Evolutionary conservation across 495 filamentous ascomycete species (phyloP), one percentile per base, ranked within the genome.

Genomic region (Apiosordaria backusii): DNA sequence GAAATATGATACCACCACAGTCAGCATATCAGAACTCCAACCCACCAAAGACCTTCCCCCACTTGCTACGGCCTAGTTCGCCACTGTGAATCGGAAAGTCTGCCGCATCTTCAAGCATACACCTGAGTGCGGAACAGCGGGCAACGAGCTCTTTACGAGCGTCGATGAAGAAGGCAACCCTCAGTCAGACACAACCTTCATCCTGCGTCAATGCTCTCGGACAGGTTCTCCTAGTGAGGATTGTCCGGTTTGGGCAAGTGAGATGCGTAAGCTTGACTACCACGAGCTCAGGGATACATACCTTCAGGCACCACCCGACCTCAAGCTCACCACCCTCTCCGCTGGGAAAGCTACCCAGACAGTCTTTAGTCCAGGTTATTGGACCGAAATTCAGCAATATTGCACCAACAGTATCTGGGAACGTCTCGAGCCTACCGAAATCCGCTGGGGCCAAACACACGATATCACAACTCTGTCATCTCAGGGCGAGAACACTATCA

Each of bases 41-140:
- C 9, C 35, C 35, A 18, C 6, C n/a, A n/a, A 45, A 45, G 35
- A 15, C 10, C 35, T 45, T 13, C 35, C 35, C 5, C 5, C 10
- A 13, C 35, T 45, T 45, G 35, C 35, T 18, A 6, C 9, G 59
- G 59, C 18, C 25, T 61, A 61, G 59, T 61, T 35, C 21, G 24
- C 59, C 59, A 23, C 27, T 63, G 62, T 62, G 2, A 57, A 81
- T 23, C 23, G 68, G 0, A 78, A 85, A 58, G 72, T 92, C 21
- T 67, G 66, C 3, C 90, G 90, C 1, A 70, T 63, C 0, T 94
- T 92, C 71, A 52, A 76, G 1, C 77, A 83, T 18, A 73, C 84
- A 9, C 85, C 83, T 2, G 66, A 86, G 2, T 96, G 92, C 71
- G 92, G 90, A 18, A 92, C 87, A 3, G 83, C 92, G 0, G 81